Percentiles rank a stretch among this genome's conserved stretches.
Conservation (phyloP, 225 moss, liverwort and hornwort genomes). For the Ulota crispa region DNA sequence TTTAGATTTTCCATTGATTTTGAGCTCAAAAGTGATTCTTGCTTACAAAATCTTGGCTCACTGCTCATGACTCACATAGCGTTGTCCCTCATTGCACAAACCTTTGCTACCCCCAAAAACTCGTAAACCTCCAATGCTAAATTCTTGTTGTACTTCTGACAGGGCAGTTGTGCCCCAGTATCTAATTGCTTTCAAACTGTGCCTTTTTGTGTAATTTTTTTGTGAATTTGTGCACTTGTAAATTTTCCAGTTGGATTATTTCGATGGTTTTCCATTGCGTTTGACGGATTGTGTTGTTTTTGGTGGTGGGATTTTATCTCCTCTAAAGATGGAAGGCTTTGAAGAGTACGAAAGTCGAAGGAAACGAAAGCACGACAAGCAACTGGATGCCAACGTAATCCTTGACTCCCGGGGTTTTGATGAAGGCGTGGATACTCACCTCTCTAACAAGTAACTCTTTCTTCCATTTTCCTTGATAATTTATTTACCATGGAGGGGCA, state of each 20-base stretch:
- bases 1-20: no score
- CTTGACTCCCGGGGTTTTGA: conserved; percentile 61
- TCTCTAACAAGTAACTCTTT: conserved; percentile 30
- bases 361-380: conserved; percentile 66
- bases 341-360: conserved; percentile 56
- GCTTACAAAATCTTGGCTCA: no score
- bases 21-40: no score
- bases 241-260: background rate
- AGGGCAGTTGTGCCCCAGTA: no score
- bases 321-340: conserved; percentile 59
- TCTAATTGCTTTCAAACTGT: no score
- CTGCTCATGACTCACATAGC: no score
- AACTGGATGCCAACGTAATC: conserved; percentile 68
- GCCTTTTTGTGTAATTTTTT: no score
- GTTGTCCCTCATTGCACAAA: no score
- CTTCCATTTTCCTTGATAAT: background rate
- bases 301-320: background rate
- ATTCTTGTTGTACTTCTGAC: no score
- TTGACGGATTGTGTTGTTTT: background rate
- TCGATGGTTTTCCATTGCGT: background rate
- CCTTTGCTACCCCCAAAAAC: no score
- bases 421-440: conserved; percentile 56
- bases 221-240: no score
- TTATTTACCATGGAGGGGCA: background rate
- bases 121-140: no score